Conservation (phyloP, 495 filamentous ascomycete genomes). For the Cercophora newfieldiana region DNA sequence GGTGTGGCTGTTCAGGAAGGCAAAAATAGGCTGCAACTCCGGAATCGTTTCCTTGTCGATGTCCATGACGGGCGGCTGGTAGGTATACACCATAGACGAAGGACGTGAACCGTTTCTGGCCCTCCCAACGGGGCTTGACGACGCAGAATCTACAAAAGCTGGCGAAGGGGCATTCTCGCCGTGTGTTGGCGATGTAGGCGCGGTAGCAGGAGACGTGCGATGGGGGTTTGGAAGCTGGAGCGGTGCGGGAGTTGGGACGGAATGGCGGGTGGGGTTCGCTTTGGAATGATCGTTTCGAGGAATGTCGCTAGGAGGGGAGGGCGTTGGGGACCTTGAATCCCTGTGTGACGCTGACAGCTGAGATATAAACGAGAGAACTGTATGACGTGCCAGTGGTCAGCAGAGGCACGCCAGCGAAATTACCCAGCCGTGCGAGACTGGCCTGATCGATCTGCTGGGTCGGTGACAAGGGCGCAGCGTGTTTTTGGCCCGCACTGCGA, state of each 20-base stretch:
- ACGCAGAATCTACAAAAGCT: conserved; percentile 24
- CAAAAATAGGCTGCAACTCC: conserved; percentile 92
- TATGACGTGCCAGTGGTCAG: conserved; percentile 31
- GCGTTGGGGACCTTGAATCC: conserved; percentile 42
- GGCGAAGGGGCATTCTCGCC: conserved; percentile 39
- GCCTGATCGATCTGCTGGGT: not conserved
- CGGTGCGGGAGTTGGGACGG: conserved; percentile 19
- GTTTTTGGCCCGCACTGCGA: conserved; percentile 8
- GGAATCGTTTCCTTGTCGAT: conserved; percentile 81
- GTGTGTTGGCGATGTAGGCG: conserved; percentile 26
- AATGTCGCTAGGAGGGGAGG: conserved; percentile 36
- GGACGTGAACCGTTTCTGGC: conserved; percentile 49
- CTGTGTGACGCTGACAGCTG: conserved; percentile 50
- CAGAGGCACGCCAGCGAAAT: conserved; percentile 22
- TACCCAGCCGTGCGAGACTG: conserved; percentile 2
- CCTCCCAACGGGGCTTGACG: conserved; percentile 26
- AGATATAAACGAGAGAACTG: conserved; percentile 63
- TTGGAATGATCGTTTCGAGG: conserved; percentile 29
- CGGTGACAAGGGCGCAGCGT: not conserved
- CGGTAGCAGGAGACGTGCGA: conserved; percentile 29
- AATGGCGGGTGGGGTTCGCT: conserved; percentile 30
- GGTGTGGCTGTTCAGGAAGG: conserved; percentile 87
- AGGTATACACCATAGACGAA: conserved; percentile 69
- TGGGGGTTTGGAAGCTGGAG: conserved; percentile 18
- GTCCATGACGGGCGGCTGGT: conserved; percentile 86